Evolutionary conservation across 352 stramenopile genomes (phyloP).

Genomic region (Phytopythium litorale): DNA sequence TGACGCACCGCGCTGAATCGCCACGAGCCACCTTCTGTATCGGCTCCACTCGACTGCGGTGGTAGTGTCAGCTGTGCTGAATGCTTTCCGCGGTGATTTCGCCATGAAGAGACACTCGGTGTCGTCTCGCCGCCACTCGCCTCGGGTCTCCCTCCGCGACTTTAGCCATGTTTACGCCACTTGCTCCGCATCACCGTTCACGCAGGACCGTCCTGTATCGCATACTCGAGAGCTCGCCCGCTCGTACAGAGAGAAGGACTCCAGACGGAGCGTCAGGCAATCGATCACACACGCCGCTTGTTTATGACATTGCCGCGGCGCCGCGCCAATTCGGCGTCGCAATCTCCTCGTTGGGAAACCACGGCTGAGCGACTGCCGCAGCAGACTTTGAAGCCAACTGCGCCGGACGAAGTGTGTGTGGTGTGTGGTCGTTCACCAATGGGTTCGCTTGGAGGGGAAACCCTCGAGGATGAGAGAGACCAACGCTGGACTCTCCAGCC

Average conservation of each 20-base stretch:
- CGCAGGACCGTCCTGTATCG: background rate
- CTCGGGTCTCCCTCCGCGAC: background rate
- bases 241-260: background rate
- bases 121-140: background rate
- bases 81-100: background rate
- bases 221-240: too few species aligned
- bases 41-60: background rate
- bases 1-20: too few species aligned
- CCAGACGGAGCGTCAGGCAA: background rate
- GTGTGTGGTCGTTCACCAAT: too few species aligned
- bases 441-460: too few species aligned
- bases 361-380: too few species aligned
- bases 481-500: too few species aligned
- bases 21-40: background rate
- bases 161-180: slow-evolving; percentile 1
- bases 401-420: too few species aligned
- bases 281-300: background rate
- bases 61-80: background rate
- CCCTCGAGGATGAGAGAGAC: too few species aligned
- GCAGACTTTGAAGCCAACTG: too few species aligned
- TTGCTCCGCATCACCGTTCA: background rate
- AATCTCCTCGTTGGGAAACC: too few species aligned
- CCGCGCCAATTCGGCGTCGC: too few species aligned
- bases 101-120: background rate
- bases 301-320: too few species aligned